phyloP scores from a whole-genome alignment of 495 filamentous ascomycete species.

The Aspergillus mulundensis region DNA sequence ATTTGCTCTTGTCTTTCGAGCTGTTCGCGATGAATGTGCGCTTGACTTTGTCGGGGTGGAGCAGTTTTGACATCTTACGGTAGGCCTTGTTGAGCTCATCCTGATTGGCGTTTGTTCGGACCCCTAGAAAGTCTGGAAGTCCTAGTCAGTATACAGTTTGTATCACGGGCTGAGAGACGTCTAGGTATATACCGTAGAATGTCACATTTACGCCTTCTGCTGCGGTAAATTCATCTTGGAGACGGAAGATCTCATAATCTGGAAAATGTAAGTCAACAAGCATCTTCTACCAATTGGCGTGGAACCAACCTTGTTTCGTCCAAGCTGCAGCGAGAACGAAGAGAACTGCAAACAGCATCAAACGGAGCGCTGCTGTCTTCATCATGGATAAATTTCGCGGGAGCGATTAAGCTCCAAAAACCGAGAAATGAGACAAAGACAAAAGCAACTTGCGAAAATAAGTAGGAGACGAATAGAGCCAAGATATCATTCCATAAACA shows the following conservation, averaged over 20 bases:
- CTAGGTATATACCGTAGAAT: conserved; percentile 67
- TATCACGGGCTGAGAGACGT: not conserved
- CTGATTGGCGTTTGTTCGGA: conserved; percentile 66
- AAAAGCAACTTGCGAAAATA: conserved; percentile 5
- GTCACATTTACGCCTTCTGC: conserved; percentile 76
- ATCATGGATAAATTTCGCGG: conserved; percentile 25
- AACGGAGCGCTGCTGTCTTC: conserved; percentile 32
- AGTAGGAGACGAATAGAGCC: not conserved
- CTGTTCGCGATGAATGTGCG: conserved; percentile 73
- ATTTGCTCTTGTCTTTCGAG: conserved; percentile 55
- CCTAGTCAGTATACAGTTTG: not conserved
- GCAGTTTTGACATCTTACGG: conserved; percentile 71
- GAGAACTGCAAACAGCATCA: conserved; percentile 39
- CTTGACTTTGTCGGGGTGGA: conserved; percentile 95
- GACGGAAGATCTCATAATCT: conserved; percentile 97
- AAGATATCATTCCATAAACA: not conserved
- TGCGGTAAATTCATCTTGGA: conserved; percentile 77
- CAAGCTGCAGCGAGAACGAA: conserved; percentile 66
- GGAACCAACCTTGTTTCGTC: conserved; percentile 72
- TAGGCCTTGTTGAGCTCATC: conserved; percentile 93
- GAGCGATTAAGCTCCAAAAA: conserved; percentile 28
- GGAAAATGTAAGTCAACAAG: not conserved
- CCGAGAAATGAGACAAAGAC: not conserved
- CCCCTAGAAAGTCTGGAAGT: conserved; percentile 68
- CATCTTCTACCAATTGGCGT: conserved; percentile 2